A percentile compares a stretch with the other conserved stretches of the same genome.
phyloP scores from a whole-genome alignment of 1,139 yeast species.

The Spathaspora sp. region DNA sequence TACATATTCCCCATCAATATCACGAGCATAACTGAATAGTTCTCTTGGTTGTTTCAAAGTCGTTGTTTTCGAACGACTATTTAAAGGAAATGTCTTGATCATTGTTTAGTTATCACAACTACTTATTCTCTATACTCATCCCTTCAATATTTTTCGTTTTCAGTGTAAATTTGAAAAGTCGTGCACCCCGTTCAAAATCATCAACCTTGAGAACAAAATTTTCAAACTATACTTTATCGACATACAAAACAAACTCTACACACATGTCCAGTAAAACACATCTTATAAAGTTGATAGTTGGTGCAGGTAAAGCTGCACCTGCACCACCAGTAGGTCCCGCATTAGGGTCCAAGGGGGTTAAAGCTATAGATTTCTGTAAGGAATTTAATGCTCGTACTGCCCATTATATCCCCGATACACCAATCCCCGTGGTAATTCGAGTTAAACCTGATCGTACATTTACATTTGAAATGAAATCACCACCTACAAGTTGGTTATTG shows the following conservation, averaged over 20 bases:
- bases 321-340: slow-evolving; percentile 99
- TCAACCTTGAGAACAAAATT: background rate
- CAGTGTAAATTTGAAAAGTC: slow-evolving; percentile 1
- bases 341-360: slow-evolving; percentile 96
- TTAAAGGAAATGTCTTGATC: slow-evolving; percentile 43
- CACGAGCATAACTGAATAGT: slow-evolving; percentile 57
- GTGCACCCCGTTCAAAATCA: background rate
- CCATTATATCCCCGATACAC: slow-evolving; percentile 77
- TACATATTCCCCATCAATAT: slow-evolving; percentile 43
- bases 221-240: background rate
- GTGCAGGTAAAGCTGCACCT: slow-evolving; percentile 99
- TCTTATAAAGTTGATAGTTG: slow-evolving; percentile 85
- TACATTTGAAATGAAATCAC: slow-evolving; percentile 82
- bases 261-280: slow-evolving; percentile 44
- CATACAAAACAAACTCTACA: background rate
- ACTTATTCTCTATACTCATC: too few species aligned
- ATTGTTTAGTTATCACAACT: slow-evolving; percentile 10
- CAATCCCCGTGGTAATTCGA: slow-evolving; percentile 81
- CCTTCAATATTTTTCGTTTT: background rate
- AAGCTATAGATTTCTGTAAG: slow-evolving; percentile 97
- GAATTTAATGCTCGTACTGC: slow-evolving; percentile 98
- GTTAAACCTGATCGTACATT: slow-evolving; percentile 93
- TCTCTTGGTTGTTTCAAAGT: slow-evolving; percentile 76
- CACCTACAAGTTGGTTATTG: slow-evolving; percentile 87
- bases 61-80: slow-evolving; percentile 50